Base-by-base conservation (phyloP, 1,139 yeast genomes). In the Protomyces arabidopsidicola region DNA sequence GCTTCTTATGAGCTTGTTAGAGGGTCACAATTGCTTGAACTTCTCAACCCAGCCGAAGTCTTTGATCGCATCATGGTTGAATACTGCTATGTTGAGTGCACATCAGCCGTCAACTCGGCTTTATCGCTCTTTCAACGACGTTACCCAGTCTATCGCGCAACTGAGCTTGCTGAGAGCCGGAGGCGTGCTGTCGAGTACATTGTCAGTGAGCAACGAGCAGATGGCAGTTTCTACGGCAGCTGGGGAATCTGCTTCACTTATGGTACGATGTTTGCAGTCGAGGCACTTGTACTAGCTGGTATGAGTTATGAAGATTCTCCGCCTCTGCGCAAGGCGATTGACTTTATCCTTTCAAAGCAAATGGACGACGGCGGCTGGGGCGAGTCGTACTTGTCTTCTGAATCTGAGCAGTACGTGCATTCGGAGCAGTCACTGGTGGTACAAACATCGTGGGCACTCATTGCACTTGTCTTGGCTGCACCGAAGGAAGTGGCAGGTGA, bases 21-120 rank as follows among this genome's bases (percentile, higher is more conserved):
- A 69, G 90, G 96, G 0, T 84, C 96, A 0, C 83, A 90, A n/a
- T 70, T 84, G 55, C 74, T 95, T 67, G 93, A 95, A 72, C 72
- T 76, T 58, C 77, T 95, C 68, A 93, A 93, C 70, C 98, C 98
- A 0, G 98, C 98, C 0, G 98, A 95, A 73, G 98, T 95, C 0
- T 95, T 95, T 76, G 96, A 96, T 67, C 90, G 93, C 70, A 95
- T 95, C 67, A 95, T 95, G 99, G 96, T 93, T 14, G 99, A 95
- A 73, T 93, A 89, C 73, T 98, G 98, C 0, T 95, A 95, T 72
- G 97, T 93, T 38, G 99, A 95, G 74, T 95, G 99, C 74, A 90
- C 98, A 0, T 98, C 95, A 74, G 90, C 98, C 0, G 86, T 93
- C 1, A 96, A 93, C 1, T 77, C 93, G 56, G 98, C 98, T 0